Evolutionary conservation across 2,329 filamentous ascomycete species (phyloP).

Genomic region (Sporothrix dimorphospora): DNA sequence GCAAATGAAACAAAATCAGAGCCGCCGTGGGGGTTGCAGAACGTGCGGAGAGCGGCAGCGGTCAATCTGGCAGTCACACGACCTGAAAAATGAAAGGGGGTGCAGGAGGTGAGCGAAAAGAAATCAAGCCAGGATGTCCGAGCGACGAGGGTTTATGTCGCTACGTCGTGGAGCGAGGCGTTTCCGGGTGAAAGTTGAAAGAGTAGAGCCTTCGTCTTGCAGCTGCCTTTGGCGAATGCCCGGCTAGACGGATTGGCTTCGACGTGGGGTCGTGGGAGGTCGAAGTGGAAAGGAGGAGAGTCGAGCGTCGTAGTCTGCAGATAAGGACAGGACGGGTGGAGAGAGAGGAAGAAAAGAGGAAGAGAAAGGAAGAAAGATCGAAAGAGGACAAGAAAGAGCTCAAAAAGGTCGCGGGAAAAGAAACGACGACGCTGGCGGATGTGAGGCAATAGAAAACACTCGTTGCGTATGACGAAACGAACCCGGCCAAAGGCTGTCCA

Average conservation of each 20-base stretch:
- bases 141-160: not conserved
- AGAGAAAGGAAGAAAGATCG: not conserved
- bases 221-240: not conserved
- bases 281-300: not conserved
- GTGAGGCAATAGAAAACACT: not conserved
- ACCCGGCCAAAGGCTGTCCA: constrained; percentile 23
- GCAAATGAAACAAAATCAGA: constrained; percentile 13
- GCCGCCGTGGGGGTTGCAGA: constrained; percentile 1
- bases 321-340: not conserved
- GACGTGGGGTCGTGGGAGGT: constrained; percentile 11
- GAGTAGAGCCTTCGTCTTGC: not conserved
- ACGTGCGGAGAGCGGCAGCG: constrained; percentile 16
- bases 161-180: not conserved
- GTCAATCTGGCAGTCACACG: constrained; percentile 19
- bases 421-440: not conserved
- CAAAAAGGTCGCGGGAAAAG: not conserved
- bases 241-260: not conserved
- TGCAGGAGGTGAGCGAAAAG: not conserved
- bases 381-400: not conserved
- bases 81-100: not conserved
- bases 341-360: not conserved
- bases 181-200: not conserved
- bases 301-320: not conserved
- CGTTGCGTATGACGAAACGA: constrained; percentile 15
- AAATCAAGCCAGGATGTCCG: not conserved